Evolutionary conservation across 805 yeast genomes (phyloP).

Genomic region (Cyberlindnera sargentensis): DNA sequence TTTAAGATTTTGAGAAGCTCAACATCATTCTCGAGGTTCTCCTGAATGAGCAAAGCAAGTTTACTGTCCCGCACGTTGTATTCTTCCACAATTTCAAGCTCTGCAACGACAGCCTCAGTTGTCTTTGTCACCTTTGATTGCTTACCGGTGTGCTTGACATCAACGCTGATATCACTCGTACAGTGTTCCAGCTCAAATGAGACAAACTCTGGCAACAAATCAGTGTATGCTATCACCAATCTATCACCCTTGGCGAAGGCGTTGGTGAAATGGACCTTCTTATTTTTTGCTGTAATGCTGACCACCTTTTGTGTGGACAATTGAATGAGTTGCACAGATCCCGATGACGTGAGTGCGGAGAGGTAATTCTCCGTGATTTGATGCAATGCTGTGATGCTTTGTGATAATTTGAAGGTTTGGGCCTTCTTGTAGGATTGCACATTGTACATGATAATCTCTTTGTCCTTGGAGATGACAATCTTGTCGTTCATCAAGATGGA

Average conservation of each 20-base stretch:
- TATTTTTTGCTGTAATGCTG: conserved; percentile 15
- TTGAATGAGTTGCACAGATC: conserved; percentile 24
- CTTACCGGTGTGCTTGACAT: conserved; percentile 17
- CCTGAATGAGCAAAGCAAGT: conserved; percentile 11
- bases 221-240: conserved; percentile 30
- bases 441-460: not conserved
- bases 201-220: conserved; percentile 33
- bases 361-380: conserved; percentile 4
- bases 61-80: conserved; percentile 22
- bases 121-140: conserved; percentile 2
- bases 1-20: conserved; percentile 20
- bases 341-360: conserved; percentile 23
- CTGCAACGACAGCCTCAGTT: conserved; percentile 24
- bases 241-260: conserved; percentile 13
- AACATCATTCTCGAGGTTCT: conserved; percentile 17
- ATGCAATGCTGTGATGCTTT: not conserved
- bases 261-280: conserved; percentile 23
- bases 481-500: conserved; percentile 4
- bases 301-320: not conserved
- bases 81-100: conserved; percentile 20
- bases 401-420: not conserved
- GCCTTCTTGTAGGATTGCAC: not conserved
- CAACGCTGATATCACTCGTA: conserved; percentile 17
- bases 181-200: conserved; percentile 19
- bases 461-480: not conserved